Percentiles rank a stretch among this genome's conserved stretches.
phyloP scores from a whole-genome alignment of 75 land plant species.

The Pseudotsuga menziesii region DNA sequence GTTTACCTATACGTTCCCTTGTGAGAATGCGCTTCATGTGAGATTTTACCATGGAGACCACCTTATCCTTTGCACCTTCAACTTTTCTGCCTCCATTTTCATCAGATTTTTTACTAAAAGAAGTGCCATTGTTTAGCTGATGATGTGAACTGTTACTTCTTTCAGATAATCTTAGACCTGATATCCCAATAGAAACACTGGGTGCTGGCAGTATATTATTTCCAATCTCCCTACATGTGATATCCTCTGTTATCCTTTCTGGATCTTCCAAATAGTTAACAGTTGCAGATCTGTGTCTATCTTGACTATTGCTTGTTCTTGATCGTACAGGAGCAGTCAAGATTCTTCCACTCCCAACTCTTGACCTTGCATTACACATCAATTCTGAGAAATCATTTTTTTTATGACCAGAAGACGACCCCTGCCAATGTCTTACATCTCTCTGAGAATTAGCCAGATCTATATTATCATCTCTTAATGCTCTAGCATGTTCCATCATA shows the following conservation, averaged over 20 bases:
- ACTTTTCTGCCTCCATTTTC: not conserved
- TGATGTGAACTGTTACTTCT: not conserved
- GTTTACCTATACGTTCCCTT: conserved; percentile 12
- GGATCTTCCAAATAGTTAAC: not conserved
- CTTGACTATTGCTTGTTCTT: not conserved
- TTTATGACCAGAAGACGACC: not conserved
- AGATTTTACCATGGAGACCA: conserved; percentile 15
- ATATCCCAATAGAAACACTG: not conserved
- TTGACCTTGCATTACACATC: not conserved
- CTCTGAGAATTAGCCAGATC: not conserved
- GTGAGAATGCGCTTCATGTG: conserved; percentile 11
- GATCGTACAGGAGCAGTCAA: not conserved
- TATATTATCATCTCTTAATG: not conserved
- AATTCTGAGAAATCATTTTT: not conserved
- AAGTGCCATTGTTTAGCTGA: not conserved
- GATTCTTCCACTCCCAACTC: not conserved
- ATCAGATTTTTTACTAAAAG: not conserved
- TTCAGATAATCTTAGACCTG: not conserved
- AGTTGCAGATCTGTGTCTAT: not conserved
- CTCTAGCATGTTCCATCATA: conserved; percentile 30
- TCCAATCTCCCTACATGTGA: not conserved
- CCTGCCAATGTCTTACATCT: conserved; percentile 9
- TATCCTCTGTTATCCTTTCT: not conserved
- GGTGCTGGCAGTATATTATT: not conserved
- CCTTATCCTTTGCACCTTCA: conserved; percentile 21